A percentile compares a stretch with the other conserved stretches of the same genome.
Conservation (phyloP, 352 stramenopile species). For the Globisporangium nunn region DNA sequence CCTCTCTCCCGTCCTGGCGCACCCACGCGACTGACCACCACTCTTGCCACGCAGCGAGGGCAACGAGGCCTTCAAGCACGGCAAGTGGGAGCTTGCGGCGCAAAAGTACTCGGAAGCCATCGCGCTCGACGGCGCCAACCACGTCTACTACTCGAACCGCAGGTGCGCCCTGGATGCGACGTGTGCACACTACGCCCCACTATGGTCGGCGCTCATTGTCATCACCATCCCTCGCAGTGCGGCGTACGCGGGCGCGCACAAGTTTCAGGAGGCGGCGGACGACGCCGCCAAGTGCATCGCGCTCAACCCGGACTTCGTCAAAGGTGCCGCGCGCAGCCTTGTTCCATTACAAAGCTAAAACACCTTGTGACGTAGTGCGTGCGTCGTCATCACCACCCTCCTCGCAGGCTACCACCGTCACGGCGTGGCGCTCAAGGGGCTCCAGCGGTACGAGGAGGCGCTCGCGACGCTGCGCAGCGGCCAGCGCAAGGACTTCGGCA, state of each 20-base stretch:
- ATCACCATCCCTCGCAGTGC: constrained; percentile 25
- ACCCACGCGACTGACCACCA: background rate
- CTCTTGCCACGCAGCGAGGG: constrained; percentile 62
- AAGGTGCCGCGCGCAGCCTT: constrained; percentile 30
- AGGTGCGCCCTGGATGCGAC: constrained; percentile 25
- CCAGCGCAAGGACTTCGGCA: constrained; percentile 80
- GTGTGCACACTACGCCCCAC: too few relatives aligned
- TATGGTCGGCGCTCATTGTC: background rate
- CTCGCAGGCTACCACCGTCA: constrained; percentile 88
- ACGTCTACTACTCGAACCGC: constrained; percentile 94
- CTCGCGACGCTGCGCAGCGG: constrained; percentile 64
- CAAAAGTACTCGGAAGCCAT: constrained; percentile 92
- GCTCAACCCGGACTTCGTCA: constrained; percentile 92
- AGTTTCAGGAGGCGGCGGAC: constrained; percentile 79
- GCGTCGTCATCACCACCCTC: too few relatives aligned
- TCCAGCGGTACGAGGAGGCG: constrained; percentile 79
- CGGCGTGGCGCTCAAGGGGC: constrained; percentile 86
- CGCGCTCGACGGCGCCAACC: constrained; percentile 78
- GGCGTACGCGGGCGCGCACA: constrained; percentile 50
- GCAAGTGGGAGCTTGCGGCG: constrained; percentile 86
- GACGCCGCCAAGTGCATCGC: constrained; percentile 88
- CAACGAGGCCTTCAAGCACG: constrained; percentile 92
- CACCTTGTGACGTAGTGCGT: too few relatives aligned
- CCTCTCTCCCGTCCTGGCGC: background rate
- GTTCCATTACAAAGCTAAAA: background rate